These are phyloP conservation scores for Asterophora parasitica DNA, from an alignment of 768 basidiomycete genomes.

Conservation along the genomic window DNA sequence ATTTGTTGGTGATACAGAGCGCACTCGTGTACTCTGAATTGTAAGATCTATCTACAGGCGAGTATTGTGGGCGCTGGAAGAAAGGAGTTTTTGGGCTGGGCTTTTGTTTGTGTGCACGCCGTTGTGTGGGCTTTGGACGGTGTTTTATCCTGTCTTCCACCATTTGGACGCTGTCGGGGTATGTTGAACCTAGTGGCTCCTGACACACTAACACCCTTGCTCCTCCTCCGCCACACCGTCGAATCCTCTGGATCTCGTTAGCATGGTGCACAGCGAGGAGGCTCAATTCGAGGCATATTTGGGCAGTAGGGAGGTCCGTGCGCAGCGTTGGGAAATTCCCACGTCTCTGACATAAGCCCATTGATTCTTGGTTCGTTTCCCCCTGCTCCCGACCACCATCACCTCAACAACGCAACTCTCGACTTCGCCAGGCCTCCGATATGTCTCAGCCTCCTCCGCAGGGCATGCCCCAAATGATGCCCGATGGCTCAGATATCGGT, in stretches of 20 bases:
- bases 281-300: slow-evolving; percentile 14
- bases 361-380: slow-evolving; percentile 41
- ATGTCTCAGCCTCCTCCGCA: slow-evolving; percentile 54
- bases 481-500: slow-evolving; percentile 52
- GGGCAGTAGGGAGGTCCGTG: slow-evolving; percentile 47
- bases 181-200: slow-evolving; percentile 53
- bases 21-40: too few relatives aligned
- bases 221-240: slow-evolving; percentile 24
- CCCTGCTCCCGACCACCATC: slow-evolving; percentile 41
- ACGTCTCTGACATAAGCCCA: slow-evolving; percentile 51
- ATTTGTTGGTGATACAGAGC: too few relatives aligned
- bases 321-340: slow-evolving; percentile 49
- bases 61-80: not conserved
- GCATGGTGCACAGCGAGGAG: slow-evolving; percentile 17
- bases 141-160: slow-evolving; percentile 75
- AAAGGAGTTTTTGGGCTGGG: slow-evolving; percentile 1
- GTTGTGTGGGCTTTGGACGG: slow-evolving; percentile 42
- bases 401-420: slow-evolving; percentile 33
- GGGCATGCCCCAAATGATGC: slow-evolving; percentile 62
- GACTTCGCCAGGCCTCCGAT: slow-evolving; percentile 16
- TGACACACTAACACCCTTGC: slow-evolving; percentile 46
- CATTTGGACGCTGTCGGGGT: slow-evolving; percentile 67
- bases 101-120: slow-evolving; percentile 43
- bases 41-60: not conserved
- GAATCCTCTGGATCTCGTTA: slow-evolving; percentile 5